Evolutionary conservation across 2,329 filamentous ascomycete genomes (phyloP).

Genomic region (Colletotrichum zoysiae): DNA sequence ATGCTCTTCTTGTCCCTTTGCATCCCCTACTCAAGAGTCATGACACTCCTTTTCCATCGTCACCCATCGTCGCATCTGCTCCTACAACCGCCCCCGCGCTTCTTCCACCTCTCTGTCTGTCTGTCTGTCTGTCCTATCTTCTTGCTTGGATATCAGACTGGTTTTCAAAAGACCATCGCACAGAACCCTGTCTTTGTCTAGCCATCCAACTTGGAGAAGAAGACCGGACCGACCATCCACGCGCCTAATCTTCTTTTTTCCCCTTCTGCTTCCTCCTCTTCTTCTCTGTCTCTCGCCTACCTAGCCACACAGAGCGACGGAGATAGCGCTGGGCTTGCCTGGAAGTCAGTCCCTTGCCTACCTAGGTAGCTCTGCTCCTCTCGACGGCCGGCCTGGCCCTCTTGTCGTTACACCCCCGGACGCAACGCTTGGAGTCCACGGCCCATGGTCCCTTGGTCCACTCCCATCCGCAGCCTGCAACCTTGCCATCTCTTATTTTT

Average conservation of each 20-base stretch:
- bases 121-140: conserved; percentile 3
- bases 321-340: background rate
- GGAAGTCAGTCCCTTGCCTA: background rate
- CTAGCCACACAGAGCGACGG: background rate
- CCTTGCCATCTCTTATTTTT: conserved; percentile 34
- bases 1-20: background rate
- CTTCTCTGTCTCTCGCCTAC: background rate
- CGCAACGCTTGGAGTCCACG: conserved; percentile 31
- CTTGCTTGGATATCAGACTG: conserved; percentile 3
- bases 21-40: background rate
- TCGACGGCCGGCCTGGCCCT: conserved; percentile 14
- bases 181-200: conserved; percentile 17
- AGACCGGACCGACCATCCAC: conserved; percentile 11
- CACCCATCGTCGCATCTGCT: background rate
- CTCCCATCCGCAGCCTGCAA: conserved; percentile 40
- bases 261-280: background rate
- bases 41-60: background rate
- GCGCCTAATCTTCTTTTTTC: background rate
- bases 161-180: background rate
- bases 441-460: conserved; percentile 29
- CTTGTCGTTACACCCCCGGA: conserved; percentile 30
- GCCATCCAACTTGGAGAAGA: background rate
- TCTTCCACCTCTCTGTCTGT: too few relatives aligned
- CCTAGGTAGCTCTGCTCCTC: background rate
- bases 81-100: background rate